Conservation (phyloP, 2,329 filamentous ascomycete genomes). For the Aspergillus pseudoterreus region DNA sequence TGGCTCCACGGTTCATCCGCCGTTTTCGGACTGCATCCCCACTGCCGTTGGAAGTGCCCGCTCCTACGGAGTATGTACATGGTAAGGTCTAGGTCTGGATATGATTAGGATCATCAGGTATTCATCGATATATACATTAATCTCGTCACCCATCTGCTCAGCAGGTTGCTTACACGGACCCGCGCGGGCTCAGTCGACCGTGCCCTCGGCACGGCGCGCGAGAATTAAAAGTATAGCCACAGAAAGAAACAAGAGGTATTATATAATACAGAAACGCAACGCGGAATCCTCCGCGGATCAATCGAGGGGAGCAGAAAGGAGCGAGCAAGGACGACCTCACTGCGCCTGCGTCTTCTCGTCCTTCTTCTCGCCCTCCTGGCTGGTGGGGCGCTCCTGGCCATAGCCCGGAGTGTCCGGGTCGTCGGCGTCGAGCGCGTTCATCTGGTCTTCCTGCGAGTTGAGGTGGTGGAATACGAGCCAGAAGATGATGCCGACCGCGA, state of each 20-base stretch:
- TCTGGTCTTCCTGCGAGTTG: constrained; percentile 47
- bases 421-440: constrained; percentile 48
- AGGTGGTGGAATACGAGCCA: constrained; percentile 49
- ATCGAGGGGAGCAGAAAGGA: neutral
- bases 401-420: constrained; percentile 22
- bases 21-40: too few species aligned
- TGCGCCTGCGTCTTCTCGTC: constrained; percentile 5
- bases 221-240: neutral
- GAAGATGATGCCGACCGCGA: constrained; percentile 51
- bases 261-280: constrained; percentile 1
- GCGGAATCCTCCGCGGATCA: neutral
- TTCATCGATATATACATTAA: constrained; percentile 3
- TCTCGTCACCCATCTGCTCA: constrained; percentile 4
- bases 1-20: too few species aligned
- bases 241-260: neutral
- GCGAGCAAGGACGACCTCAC: neutral
- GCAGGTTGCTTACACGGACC: constrained; percentile 7
- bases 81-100: neutral
- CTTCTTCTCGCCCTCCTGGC: neutral
- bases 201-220: neutral
- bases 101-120: neutral
- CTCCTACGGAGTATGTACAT: too few species aligned
- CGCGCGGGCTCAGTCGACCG: constrained; percentile 6
- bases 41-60: too few species aligned
- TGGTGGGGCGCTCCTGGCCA: neutral